Base-by-base conservation (phyloP, 257 asterid genomes). In the Nicotiana attenuata region DNA sequence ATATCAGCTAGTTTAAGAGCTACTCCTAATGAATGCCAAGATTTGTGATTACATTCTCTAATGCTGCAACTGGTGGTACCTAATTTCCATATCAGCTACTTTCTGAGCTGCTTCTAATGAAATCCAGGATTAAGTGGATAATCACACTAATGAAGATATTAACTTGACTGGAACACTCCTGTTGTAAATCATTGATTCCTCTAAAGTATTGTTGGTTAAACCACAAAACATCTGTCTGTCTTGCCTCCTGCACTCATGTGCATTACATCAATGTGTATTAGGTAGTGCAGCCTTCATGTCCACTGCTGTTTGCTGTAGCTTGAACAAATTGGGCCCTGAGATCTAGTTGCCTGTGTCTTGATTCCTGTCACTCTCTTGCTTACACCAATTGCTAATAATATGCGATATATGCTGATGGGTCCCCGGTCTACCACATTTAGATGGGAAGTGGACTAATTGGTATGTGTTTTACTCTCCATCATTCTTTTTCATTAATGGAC, bases 281-380 rank as follows among this genome's bases (percentile, higher is more conserved):
- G 67, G 59, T 79, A 82, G 71, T 31, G 75, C 68, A 85, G 76
- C 55, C 81, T 57, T 78, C 73, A 77, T 77, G 65, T 85, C 45
- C 59, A 83, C 80, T 80, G 81, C 71, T 73, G 88, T 81, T 82
- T 87, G 81, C 64, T 82, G 83, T 82, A 56, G 84, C 84, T 80
- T 65, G 78, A 67, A 75, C 82, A 83, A 75, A 61, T 81, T 75
- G 86, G 84, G 83, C 85, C 88, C 89, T 28, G 55, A 81, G 80
- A 66, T 82, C 76, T 85, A 84, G 79, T 77, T 76, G 47, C 80
- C 26, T 65, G 81, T 68, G 86, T 50, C 83, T 41, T 71, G 79
- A 24, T 53, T 65, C 77, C 50, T 69, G 77, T 82, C 65, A 71
- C 80, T 79, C 38, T 45, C 85, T 80, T 82, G 53, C 75, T 20